phyloP scores from a whole-genome alignment of 768 basidiomycete genomes.

The Suillus cothurnatus region DNA sequence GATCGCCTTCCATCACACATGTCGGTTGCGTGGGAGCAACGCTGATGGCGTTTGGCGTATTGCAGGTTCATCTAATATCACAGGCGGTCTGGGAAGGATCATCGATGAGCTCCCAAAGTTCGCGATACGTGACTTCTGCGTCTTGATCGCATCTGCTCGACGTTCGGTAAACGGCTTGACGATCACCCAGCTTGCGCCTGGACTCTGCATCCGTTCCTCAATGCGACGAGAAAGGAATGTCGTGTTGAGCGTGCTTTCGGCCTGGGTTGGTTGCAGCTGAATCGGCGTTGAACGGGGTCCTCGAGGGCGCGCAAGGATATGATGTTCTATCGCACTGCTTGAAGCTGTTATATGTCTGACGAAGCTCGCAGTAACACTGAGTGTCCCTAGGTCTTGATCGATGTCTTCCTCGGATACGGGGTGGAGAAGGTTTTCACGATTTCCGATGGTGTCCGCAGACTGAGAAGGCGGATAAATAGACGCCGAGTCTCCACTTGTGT shows the following conservation, averaged over 20 bases:
- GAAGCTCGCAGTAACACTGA: conserved; percentile 26
- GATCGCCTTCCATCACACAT: not conserved
- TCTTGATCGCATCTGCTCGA: conserved; percentile 16
- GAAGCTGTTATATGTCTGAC: conserved; percentile 22
- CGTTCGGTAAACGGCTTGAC: conserved; percentile 29
- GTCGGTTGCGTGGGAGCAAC: not conserved
- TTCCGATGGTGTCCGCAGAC: conserved; percentile 25
- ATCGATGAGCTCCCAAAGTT: not conserved
- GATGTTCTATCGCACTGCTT: conserved; percentile 17
- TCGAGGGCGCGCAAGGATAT: conserved; percentile 16
- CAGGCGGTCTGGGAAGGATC: conserved; percentile 2
- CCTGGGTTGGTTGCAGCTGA: conserved; percentile 19
- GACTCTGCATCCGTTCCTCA: conserved; percentile 40
- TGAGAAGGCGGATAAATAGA: conserved; percentile 32
- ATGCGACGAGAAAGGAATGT: conserved; percentile 48
- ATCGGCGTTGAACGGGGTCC: conserved; percentile 20
- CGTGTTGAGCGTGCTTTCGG: conserved; percentile 28
- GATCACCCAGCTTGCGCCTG: conserved; percentile 9
- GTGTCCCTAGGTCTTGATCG: conserved; percentile 24
- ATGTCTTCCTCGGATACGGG: conserved; percentile 31
- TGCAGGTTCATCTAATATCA: not conserved
- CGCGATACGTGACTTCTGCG: conserved; percentile 17
- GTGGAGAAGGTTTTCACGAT: not conserved
- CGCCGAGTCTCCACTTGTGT: conserved; percentile 20
- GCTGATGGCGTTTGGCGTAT: not conserved